Base-by-base conservation (phyloP, 73 alveolate genomes). In the Uronychia setigera region DNA sequence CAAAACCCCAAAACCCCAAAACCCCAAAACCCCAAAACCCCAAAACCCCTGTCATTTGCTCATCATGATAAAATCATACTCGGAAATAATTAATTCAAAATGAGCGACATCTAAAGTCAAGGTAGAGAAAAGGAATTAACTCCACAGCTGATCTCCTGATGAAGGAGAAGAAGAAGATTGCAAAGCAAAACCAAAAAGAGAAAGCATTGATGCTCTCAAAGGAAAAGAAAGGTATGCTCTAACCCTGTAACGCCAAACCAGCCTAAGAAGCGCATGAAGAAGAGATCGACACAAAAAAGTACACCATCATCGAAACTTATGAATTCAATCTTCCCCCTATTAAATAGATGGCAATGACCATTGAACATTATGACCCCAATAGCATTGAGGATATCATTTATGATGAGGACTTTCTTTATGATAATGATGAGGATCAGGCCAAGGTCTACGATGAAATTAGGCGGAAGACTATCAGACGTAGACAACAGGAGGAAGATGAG, bases 341-440 rank as follows among this genome's bases (percentile, higher is more conserved):
- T 5, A 46, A 46, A 19, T 19, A 46, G 19, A 19, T 46, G 67
- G 67, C 67, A 46, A 46, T 19, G 5, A 19, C 67, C 19, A 33
- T 81, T 33, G 88, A 81, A 35, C 88, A 59, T 34, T 81, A 59
- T 35, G 9, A 27, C 1, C 80, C 80, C 58, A 59, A 32, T 1
- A 46, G 31, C 74, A 78, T 30, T 0, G 90, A 84, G 29, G 78
- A 81, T 26, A 84, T 90, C 80, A 77, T 90, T 13, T 78, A 85
- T 27, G 95, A 90, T 76, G 95, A 90, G 81, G 91, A 90, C 32
- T 60, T 90, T 29, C 78, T 90, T 46, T 82, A 78, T 58, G 90
- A 82, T 29, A 91, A 90, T 19, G 88, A 84, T 35, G 92, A 90
- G 32, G 95, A 90, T 32, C 92, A 91, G 14, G 95, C 84, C 28